Evolutionary conservation across 2,329 filamentous ascomycete species (phyloP).

Genomic region (Colletotrichum euphorbiae): DNA sequence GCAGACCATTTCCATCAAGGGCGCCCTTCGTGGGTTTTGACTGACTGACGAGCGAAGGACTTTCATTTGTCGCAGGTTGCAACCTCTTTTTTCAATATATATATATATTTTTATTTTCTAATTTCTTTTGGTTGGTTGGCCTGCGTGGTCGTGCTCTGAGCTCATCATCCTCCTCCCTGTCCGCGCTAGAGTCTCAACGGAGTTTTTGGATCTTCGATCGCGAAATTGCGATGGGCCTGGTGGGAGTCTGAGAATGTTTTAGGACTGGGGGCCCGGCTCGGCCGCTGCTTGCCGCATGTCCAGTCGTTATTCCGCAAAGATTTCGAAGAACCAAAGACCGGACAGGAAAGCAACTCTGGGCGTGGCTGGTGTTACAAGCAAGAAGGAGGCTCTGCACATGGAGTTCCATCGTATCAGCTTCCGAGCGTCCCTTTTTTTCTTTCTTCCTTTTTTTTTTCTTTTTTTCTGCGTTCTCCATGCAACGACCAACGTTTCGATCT

Average conservation of each 20-base stretch:
- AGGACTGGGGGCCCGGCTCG: conserved; percentile 1
- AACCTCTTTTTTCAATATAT: too few relatives aligned
- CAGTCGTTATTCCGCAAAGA: conserved; percentile 8
- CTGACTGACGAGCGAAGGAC: background rate
- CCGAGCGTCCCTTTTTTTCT: conserved; percentile 9
- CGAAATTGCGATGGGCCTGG: conserved; percentile 36
- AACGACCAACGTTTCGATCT: background rate
- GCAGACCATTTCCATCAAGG: background rate
- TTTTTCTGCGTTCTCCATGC: background rate
- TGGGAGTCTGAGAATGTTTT: conserved; percentile 27
- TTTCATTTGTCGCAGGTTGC: conserved; percentile 11
- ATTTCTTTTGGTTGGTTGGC: background rate
- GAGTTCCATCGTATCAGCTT: conserved; percentile 12
- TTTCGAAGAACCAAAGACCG: conserved; percentile 9
- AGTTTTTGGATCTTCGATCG: conserved; percentile 35
- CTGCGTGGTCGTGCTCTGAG: background rate
- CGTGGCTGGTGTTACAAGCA: background rate
- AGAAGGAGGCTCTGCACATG: conserved; percentile 31
- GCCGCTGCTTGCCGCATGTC: background rate
- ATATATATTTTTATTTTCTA: too few relatives aligned
- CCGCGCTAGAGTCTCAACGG: conserved; percentile 8
- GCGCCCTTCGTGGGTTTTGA: background rate
- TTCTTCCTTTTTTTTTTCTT: background rate
- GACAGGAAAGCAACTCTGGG: too few relatives aligned
- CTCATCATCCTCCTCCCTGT: too few relatives aligned